A percentile compares a stretch with the other conserved stretches of the same genome.
phyloP scores from a whole-genome alignment of 2,329 filamentous ascomycete species.

The Paecilomyces formosus region DNA sequence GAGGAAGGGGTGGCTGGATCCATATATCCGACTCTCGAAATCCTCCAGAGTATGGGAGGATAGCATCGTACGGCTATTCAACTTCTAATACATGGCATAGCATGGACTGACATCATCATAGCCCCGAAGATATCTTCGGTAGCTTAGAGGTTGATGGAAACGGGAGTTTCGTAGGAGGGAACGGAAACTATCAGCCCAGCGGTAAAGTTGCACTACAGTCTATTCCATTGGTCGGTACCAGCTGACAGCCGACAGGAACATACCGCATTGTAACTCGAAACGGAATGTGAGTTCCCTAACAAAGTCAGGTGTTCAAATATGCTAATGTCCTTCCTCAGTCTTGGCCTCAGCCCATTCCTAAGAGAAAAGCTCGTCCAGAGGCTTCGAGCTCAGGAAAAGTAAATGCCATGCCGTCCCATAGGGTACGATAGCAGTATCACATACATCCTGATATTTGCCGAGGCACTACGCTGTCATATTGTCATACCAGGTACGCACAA shows the following conservation, averaged over 20 bases:
- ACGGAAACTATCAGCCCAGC: constrained; percentile 53
- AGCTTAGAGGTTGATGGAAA: constrained; percentile 54
- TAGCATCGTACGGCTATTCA: constrained; percentile 42
- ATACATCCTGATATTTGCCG: neutral
- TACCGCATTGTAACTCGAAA: constrained; percentile 55
- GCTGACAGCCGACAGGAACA: constrained; percentile 35
- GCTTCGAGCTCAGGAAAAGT: constrained; percentile 29
- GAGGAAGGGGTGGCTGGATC: constrained; percentile 53
- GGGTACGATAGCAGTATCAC: neutral
- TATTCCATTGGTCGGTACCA: neutral
- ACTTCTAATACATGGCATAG: neutral
- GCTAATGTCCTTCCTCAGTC: constrained; percentile 18
- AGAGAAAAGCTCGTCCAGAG: constrained; percentile 43
- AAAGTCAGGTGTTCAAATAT: neutral
- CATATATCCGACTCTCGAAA: constrained; percentile 55
- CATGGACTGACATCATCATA: constrained; percentile 13
- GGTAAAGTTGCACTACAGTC: constrained; percentile 27
- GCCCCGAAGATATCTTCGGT: constrained; percentile 59
- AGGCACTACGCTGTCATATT: neutral
- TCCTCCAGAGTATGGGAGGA: constrained; percentile 57
- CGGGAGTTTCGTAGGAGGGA: constrained; percentile 49
- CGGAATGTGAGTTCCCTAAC: constrained; percentile 44
- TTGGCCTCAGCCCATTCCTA: constrained; percentile 42
- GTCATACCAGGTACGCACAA: neutral
- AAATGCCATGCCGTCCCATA: neutral